A percentile compares a stretch with the other conserved stretches of the same genome.
These are phyloP conservation scores for Herpetomonas tarakana DNA, from an alignment of 208 protist species.

Conservation along the genomic window DNA sequence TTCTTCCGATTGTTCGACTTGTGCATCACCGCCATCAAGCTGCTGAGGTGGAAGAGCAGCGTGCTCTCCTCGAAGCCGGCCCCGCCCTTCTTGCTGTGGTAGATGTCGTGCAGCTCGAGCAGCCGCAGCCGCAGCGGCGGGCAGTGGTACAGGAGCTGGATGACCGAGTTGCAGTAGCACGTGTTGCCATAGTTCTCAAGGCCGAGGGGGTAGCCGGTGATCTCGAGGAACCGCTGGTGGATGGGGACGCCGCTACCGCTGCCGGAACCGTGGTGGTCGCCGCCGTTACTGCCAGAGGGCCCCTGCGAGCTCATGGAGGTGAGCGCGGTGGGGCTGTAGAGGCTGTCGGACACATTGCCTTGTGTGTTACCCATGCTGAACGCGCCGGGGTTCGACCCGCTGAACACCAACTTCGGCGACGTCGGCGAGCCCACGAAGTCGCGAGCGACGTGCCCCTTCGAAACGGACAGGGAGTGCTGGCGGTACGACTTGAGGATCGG, in stretches of 20 bases:
- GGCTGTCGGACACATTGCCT: background rate
- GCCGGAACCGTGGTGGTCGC: background rate
- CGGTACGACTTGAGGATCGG: constrained; percentile 72
- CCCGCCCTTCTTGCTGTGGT: constrained; percentile 43
- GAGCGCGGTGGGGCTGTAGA: background rate
- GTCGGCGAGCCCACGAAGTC: constrained; percentile 19
- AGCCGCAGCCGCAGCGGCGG: constrained; percentile 72
- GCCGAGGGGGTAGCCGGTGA: constrained; percentile 68
- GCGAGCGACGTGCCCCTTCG: constrained; percentile 11
- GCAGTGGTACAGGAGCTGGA: constrained; percentile 92
- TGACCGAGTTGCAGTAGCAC: constrained; percentile 89
- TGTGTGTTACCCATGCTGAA: background rate
- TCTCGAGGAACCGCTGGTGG: constrained; percentile 71
- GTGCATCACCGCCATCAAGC: constrained; percentile 80
- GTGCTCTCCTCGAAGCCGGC: constrained; percentile 63
- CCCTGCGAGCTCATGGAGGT: background rate
- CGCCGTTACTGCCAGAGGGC: background rate
- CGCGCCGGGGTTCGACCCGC: constrained; percentile 1
- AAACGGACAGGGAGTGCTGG: constrained; percentile 42
- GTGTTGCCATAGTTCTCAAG: constrained; percentile 92
- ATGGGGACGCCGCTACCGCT: constrained; percentile 15
- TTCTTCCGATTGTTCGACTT: constrained; percentile 70
- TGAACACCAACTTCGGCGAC: constrained; percentile 12
- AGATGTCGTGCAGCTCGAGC: constrained; percentile 69
- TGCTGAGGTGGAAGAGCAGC: constrained; percentile 57